Evolutionary conservation across 2,329 filamentous ascomycete genomes (phyloP).

Genomic region (Fonsecaea pugnacius): DNA sequence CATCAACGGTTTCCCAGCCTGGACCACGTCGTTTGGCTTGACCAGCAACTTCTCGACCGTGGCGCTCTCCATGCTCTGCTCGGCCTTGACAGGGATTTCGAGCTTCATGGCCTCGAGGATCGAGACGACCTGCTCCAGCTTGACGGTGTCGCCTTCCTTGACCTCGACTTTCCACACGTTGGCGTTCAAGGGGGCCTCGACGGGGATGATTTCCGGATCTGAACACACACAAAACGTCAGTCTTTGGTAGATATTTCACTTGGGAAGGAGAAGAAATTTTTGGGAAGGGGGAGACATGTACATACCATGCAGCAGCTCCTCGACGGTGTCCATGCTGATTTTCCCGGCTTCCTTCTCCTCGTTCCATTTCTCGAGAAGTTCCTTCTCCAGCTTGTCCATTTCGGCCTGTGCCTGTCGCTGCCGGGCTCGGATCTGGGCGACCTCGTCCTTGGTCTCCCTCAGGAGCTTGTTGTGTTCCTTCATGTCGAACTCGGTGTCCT

Average conservation of each 20-base stretch:
- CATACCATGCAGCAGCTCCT: slow-evolving; percentile 54
- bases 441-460: slow-evolving; percentile 53
- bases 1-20: slow-evolving; percentile 43
- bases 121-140: slow-evolving; percentile 49
- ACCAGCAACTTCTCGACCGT: slow-evolving; percentile 48
- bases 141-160: slow-evolving; percentile 48
- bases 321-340: slow-evolving; percentile 56
- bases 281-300: slow-evolving; percentile 6
- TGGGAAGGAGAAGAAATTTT: not conserved
- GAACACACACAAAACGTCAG: not conserved
- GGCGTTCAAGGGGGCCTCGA: slow-evolving; percentile 54
- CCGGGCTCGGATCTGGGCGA: slow-evolving; percentile 49
- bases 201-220: slow-evolving; percentile 45
- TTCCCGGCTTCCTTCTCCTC: slow-evolving; percentile 54
- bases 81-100: slow-evolving; percentile 54
- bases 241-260: not conserved
- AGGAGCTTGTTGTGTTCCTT: slow-evolving; percentile 58
- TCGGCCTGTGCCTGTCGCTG: slow-evolving; percentile 56
- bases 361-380: slow-evolving; percentile 45
- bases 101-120: slow-evolving; percentile 64
- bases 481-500: slow-evolving; percentile 60
- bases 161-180: slow-evolving; percentile 59
- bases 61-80: slow-evolving; percentile 38
- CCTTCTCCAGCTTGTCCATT: slow-evolving; percentile 46
- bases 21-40: slow-evolving; percentile 47